phyloP scores from a whole-genome alignment of 2,329 filamentous ascomycete species.

The Cordyceps militaris region DNA sequence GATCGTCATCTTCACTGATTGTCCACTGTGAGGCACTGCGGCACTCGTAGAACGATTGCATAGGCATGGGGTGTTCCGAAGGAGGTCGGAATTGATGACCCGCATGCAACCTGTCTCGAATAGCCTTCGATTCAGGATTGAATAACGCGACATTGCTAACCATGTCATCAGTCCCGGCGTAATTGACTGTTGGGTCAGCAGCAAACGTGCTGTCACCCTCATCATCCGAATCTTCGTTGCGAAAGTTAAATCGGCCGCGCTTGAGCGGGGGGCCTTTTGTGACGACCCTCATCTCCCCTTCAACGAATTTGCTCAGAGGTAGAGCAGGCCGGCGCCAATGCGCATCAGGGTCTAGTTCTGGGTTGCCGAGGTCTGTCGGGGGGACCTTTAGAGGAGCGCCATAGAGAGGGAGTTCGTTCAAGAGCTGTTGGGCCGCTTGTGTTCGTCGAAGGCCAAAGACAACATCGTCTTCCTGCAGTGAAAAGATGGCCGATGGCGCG shows the following conservation, averaged over 20 bases:
- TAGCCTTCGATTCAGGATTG: slow-evolving; percentile 78
- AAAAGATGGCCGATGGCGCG: slow-evolving; percentile 73
- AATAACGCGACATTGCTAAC: slow-evolving; percentile 80
- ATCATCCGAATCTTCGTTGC: slow-evolving; percentile 61
- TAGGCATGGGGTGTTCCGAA: slow-evolving; percentile 84
- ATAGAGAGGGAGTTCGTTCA: slow-evolving; percentile 77
- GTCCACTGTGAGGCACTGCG: slow-evolving; percentile 88
- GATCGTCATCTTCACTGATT: slow-evolving; percentile 79
- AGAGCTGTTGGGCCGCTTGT: slow-evolving; percentile 64
- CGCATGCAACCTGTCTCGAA: slow-evolving; percentile 82
- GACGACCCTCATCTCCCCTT: slow-evolving; percentile 68
- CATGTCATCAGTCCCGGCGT: slow-evolving; percentile 54
- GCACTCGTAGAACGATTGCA: slow-evolving; percentile 82
- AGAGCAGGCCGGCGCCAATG: slow-evolving; percentile 70
- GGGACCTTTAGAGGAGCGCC: slow-evolving; percentile 55
- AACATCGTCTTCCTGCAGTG: slow-evolving; percentile 72
- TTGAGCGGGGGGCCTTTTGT: slow-evolving; percentile 61
- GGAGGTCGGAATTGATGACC: slow-evolving; percentile 91
- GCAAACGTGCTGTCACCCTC: slow-evolving; percentile 51
- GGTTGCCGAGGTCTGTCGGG: slow-evolving; percentile 47
- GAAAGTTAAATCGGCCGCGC: slow-evolving; percentile 75
- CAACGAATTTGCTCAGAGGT: slow-evolving; percentile 79
- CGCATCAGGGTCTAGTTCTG: slow-evolving; percentile 59
- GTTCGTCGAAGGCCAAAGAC: slow-evolving; percentile 72
- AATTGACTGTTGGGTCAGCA: slow-evolving; percentile 40